Evolutionary conservation across 2,329 filamentous ascomycete species (phyloP).

Genomic region (Fusarium sublunatum): DNA sequence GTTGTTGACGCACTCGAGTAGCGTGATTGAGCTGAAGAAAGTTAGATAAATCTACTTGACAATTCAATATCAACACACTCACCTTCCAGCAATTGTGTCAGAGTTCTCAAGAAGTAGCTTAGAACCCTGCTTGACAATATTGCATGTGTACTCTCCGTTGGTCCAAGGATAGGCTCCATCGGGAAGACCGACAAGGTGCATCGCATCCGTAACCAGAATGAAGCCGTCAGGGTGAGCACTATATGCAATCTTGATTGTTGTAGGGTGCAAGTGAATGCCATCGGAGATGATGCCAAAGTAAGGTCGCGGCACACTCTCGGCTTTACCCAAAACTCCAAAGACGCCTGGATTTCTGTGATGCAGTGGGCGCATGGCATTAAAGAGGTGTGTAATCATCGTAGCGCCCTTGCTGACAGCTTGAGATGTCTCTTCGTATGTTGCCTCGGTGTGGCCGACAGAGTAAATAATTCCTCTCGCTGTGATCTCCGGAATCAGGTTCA

Average conservation of each 20-base stretch:
- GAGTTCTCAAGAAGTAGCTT: conserved; percentile 82
- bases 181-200: conserved; percentile 85
- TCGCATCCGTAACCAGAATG: conserved; percentile 91
- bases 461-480: conserved; percentile 74
- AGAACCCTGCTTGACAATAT: conserved; percentile 76
- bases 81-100: conserved; percentile 81
- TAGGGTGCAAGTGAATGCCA: conserved; percentile 89
- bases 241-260: conserved; percentile 88
- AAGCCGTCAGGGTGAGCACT: conserved; percentile 86
- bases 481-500: conserved; percentile 74
- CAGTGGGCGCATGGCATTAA: conserved; percentile 92
- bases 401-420: conserved; percentile 78
- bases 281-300: conserved; percentile 93
- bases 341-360: conserved; percentile 92
- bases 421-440: conserved; percentile 84
- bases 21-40: conserved; percentile 68
- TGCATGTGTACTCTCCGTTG: conserved; percentile 71
- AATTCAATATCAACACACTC: conserved; percentile 48
- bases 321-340: conserved; percentile 83
- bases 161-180: conserved; percentile 90
- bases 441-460: conserved; percentile 87
- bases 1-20: conserved; percentile 87
- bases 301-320: conserved; percentile 69
- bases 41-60: conserved; percentile 3
- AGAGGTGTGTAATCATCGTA: conserved; percentile 91